Evolutionary conservation across 2,329 filamentous ascomycete species (phyloP).

Genomic region (Xylaria sp.): DNA sequence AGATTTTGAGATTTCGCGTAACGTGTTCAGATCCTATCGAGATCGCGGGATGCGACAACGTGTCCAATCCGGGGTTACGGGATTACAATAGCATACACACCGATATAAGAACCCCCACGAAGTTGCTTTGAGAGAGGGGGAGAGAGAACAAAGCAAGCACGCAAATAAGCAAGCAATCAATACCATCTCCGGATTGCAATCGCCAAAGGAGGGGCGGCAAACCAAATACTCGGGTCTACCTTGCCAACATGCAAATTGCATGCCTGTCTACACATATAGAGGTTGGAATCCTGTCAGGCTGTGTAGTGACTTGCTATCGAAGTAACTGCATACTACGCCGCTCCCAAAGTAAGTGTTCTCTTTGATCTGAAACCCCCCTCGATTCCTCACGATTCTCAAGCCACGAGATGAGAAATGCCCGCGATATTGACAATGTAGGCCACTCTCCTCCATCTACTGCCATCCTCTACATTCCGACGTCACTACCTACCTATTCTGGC

Average conservation of each 20-base stretch:
- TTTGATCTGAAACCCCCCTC: background rate
- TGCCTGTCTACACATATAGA: too few species aligned
- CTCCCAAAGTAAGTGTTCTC: background rate
- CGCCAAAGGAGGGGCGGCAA: too few species aligned
- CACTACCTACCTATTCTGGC: background rate
- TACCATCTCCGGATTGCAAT: too few species aligned
- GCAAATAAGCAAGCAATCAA: too few species aligned
- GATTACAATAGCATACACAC: background rate
- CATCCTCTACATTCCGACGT: background rate
- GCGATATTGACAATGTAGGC: background rate
- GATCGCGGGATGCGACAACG: conserved; percentile 12
- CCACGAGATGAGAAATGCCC: background rate
- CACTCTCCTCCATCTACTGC: too few species aligned
- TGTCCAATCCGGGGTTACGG: conserved; percentile 13
- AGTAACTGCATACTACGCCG: too few species aligned
- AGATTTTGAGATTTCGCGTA: conserved; percentile 8
- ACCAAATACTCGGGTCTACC: too few species aligned
- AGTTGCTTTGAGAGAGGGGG: background rate
- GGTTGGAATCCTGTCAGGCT: too few species aligned
- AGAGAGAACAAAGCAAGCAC: too few species aligned
- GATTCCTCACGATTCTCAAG: background rate
- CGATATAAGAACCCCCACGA: background rate
- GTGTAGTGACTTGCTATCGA: too few species aligned
- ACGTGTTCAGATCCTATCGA: conserved; percentile 17
- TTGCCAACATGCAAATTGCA: too few species aligned